Evolutionary conservation across 2,329 filamentous ascomycete species (phyloP), one percentile per base, ranked within the genome.

Genomic region (Stenocarpella maydis): DNA sequence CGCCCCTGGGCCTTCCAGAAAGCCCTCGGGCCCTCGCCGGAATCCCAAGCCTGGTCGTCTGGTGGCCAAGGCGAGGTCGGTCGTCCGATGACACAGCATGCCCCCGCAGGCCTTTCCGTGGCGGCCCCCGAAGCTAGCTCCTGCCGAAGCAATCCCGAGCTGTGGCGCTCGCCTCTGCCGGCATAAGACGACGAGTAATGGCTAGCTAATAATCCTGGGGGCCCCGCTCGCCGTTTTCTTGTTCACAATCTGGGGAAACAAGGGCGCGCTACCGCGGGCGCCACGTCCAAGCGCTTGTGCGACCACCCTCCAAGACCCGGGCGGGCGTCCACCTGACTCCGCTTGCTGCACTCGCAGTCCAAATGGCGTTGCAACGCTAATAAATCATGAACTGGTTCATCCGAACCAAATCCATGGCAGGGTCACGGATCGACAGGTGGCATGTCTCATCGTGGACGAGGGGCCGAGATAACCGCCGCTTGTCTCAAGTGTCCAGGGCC

Each of bases 111-210:
- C 41, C 34, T 53, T 47, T 34, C 28, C 28, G 10, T 21, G 21
- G 24, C 21, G 52, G 41, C 15, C 19, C 37, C 49, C 24, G 55
- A 28, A 53, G 49, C 63, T 54, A 54, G 37, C 37, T 19, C 37
- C n/a, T 66, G 63, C 63, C 63, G 63, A 66, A 21, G n/a, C n/a
- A 6, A 43, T 54, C 39, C 49, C 63, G 41, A 45, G 63, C 24
- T n/a, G 63, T 55, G 37, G 49, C 37, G 52, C 49, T 54, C 24
- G 37, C 49, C 49, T 54, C 37, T 66, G 52, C 63, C 63, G 63
- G 47, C 63, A 66, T 66, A 66, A 41, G 39, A 41, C 39, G 45
- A 41, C 45, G 54, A 8, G 12, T 10, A 37, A 54, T 54, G 52
- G 63, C 63, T 45, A 24, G 39, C 28, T n/a, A 12, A 7, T n/a